These are phyloP conservation scores for Sugiyamaella pinicola DNA, from an alignment of 1,139 yeast species.

Conservation along the genomic window DNA sequence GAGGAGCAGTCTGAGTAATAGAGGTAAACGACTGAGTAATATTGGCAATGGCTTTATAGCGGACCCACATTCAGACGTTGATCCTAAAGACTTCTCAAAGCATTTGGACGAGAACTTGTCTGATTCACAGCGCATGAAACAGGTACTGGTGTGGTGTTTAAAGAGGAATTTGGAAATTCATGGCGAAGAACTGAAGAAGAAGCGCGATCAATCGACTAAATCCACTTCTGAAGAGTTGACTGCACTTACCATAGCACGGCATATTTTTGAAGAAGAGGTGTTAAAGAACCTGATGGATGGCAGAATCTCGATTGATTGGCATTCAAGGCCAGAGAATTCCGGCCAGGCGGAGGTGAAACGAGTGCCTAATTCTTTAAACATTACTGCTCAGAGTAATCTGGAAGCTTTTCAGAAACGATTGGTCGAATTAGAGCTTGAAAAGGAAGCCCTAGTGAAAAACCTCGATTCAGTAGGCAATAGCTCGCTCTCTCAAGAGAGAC, in stretches of 20 bases:
- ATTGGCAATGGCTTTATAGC: slow-evolving; percentile 73
- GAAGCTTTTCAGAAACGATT: slow-evolving; percentile 52
- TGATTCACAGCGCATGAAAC: slow-evolving; percentile 74
- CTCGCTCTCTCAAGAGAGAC: neutral
- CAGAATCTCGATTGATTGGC: slow-evolving; percentile 67
- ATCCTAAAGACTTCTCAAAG: slow-evolving; percentile 59
- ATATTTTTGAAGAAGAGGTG: slow-evolving; percentile 68
- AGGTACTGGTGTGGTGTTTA: slow-evolving; percentile 69
- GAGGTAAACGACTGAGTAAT: slow-evolving; percentile 76
- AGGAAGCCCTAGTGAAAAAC: slow-evolving; percentile 50
- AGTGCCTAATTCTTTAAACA: slow-evolving; percentile 60
- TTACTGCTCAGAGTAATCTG: slow-evolving; percentile 52
- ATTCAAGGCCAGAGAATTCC: slow-evolving; percentile 45
- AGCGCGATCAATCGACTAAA: slow-evolving; percentile 27
- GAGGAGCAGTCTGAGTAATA: slow-evolving; percentile 40
- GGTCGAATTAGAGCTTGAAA: slow-evolving; percentile 50
- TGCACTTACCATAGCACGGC: slow-evolving; percentile 50
- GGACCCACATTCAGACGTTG: slow-evolving; percentile 66
- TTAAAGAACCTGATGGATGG: slow-evolving; percentile 62
- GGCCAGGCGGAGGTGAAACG: slow-evolving; percentile 37
- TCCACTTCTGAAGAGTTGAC: slow-evolving; percentile 34
- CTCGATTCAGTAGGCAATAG: slow-evolving; percentile 22
- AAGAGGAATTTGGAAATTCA: slow-evolving; percentile 50
- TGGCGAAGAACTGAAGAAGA: slow-evolving; percentile 40
- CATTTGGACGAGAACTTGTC: slow-evolving; percentile 64